Percentiles rank a stretch among this genome's conserved stretches.
These are phyloP conservation scores for Kondoa subrosea DNA, from an alignment of 768 basidiomycete genomes.

Conservation along the genomic window DNA sequence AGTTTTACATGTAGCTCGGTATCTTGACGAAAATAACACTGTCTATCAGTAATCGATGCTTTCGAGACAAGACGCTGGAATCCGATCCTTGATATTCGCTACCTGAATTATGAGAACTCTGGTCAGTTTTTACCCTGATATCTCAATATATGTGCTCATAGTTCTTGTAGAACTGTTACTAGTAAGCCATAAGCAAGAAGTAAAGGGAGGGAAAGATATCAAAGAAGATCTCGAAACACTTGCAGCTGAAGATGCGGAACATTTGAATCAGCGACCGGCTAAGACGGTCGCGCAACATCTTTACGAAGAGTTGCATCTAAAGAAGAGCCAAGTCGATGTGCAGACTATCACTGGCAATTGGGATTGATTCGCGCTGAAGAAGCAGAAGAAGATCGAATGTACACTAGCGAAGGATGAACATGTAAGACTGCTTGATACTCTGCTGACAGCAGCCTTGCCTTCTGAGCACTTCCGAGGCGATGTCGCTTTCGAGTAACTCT, in stretches of 20 bases:
- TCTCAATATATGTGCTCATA: neutral
- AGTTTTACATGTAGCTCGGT: neutral
- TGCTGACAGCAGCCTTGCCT: too few species aligned
- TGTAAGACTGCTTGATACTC: neutral
- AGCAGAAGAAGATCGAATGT: neutral
- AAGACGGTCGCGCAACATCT: neutral
- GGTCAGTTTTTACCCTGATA: neutral
- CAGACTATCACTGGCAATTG: constrained; percentile 1
- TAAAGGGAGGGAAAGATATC: neutral
- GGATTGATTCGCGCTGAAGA: neutral
- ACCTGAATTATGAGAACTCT: neutral
- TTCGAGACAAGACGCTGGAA: neutral
- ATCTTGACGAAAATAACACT: neutral
- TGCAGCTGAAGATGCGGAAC: neutral
- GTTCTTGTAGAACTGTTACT: constrained; percentile 6
- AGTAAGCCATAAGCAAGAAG: neutral
- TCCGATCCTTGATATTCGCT: neutral
- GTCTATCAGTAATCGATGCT: neutral
- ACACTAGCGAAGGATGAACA: neutral
- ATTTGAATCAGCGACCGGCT: neutral
- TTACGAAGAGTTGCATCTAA: neutral
- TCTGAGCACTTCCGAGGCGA: too few species aligned
- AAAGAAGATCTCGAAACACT: neutral
- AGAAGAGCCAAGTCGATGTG: constrained; percentile 1
- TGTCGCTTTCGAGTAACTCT: too few species aligned